Conservation (phyloP, 2,329 filamentous ascomycete genomes). For the Grosmannia serpens region DNA sequence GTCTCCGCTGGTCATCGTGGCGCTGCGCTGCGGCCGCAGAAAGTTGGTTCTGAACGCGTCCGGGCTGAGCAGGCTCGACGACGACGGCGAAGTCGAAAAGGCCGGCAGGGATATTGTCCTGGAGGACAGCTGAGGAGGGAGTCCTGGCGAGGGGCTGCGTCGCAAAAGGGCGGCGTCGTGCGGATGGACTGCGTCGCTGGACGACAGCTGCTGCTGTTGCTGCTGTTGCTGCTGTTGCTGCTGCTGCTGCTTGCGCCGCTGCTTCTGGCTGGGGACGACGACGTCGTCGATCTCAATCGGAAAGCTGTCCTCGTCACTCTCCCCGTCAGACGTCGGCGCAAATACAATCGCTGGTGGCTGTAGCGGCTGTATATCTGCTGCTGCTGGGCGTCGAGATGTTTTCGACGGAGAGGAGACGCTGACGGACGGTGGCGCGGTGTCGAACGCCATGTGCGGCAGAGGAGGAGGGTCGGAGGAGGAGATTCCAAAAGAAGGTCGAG, state of each 20-base stretch:
- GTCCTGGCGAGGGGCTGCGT: constrained; percentile 8
- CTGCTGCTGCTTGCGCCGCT: neutral
- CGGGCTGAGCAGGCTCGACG: constrained; percentile 1
- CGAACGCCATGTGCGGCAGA: constrained; percentile 2
- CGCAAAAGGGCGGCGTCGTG: constrained; percentile 11
- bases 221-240: neutral
- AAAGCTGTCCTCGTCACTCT: neutral
- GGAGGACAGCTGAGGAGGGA: neutral
- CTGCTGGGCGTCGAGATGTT: neutral
- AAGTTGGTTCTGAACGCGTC: neutral
- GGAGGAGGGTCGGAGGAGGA: too few species aligned
- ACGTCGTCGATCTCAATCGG: neutral
- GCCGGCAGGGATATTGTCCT: neutral
- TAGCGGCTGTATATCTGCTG: neutral
- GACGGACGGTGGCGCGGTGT: neutral
- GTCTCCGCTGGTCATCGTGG: neutral
- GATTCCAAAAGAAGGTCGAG: neutral
- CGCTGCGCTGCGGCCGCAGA: neutral
- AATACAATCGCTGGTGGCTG: constrained; percentile 1
- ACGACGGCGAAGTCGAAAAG: neutral
- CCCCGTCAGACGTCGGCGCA: neutral
- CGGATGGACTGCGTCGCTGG: constrained; percentile 2
- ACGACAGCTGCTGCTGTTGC: neutral
- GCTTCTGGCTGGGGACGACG: neutral
- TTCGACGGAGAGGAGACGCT: neutral